phyloP scores from a whole-genome alignment of 2,329 filamentous ascomycete species.

The Alternaria tenuissima region DNA sequence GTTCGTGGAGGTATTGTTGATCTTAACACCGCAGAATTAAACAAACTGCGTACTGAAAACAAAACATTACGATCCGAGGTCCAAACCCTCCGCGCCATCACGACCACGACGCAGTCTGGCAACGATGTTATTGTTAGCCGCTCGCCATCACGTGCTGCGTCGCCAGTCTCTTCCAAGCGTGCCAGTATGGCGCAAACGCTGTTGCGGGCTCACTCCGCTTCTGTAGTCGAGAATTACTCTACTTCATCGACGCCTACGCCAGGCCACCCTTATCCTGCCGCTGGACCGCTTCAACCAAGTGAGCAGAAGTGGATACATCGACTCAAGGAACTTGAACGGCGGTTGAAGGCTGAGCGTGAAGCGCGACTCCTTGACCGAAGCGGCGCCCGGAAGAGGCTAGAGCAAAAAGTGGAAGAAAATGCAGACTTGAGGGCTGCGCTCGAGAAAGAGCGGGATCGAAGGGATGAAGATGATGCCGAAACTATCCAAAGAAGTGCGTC shows the following conservation, averaged over 20 bases:
- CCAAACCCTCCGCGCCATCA: slow-evolving; percentile 67
- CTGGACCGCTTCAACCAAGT: slow-evolving; percentile 54
- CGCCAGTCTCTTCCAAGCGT: slow-evolving; percentile 49
- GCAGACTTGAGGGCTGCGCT: slow-evolving; percentile 72
- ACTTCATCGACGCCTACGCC: slow-evolving; percentile 27
- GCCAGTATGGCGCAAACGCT: slow-evolving; percentile 61
- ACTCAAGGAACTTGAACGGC: slow-evolving; percentile 84
- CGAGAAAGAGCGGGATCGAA: slow-evolving; percentile 61
- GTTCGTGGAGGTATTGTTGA: slow-evolving; percentile 52
- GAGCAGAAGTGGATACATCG: slow-evolving; percentile 86
- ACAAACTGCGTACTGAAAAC: slow-evolving; percentile 67
- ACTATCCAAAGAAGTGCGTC: slow-evolving; percentile 28
- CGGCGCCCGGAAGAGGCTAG: slow-evolving; percentile 80
- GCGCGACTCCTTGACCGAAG: slow-evolving; percentile 83
- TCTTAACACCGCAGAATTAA: slow-evolving; percentile 61
- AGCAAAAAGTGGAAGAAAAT: slow-evolving; percentile 78
- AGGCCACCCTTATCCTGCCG: slow-evolving; percentile 45
- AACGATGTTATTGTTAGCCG: slow-evolving; percentile 35
- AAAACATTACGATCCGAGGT: slow-evolving; percentile 68
- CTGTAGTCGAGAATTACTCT: slow-evolving; percentile 57
- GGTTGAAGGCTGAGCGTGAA: slow-evolving; percentile 90
- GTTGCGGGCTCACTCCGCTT: slow-evolving; percentile 63
- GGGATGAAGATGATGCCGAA: slow-evolving; percentile 28
- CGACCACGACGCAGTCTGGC: slow-evolving; percentile 35
- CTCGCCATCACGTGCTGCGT: slow-evolving; percentile 38